Percentiles rank a stretch among this genome's conserved stretches.
phyloP scores from a whole-genome alignment of 495 filamentous ascomycete species.

The Podospora conica region DNA sequence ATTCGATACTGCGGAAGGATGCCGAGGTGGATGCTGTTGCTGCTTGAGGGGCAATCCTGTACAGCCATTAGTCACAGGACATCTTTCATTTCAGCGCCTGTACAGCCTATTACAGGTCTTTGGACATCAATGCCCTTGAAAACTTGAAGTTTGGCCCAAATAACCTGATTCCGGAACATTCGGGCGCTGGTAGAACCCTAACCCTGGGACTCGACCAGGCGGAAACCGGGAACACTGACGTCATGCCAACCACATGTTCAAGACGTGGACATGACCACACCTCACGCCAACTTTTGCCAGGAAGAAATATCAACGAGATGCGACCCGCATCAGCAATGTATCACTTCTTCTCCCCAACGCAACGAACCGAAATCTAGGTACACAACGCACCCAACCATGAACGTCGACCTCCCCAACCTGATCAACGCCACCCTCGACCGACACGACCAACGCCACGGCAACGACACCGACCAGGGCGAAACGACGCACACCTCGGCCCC shows the following conservation, averaged over 20 bases:
- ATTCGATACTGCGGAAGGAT: slow-evolving; percentile 41
- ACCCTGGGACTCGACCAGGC: too few relatives aligned
- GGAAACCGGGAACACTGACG: background rate
- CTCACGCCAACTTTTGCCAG: background rate
- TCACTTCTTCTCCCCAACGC: too few relatives aligned
- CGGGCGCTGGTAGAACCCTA: background rate
- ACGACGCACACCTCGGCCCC: background rate
- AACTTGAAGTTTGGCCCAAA: background rate
- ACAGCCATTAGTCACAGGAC: too few relatives aligned
- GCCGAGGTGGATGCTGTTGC: background rate
- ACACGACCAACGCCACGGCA: slow-evolving; percentile 2
- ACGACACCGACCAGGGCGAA: background rate
- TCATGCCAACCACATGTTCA: background rate
- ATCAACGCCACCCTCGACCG: slow-evolving; percentile 25
- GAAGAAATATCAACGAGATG: background rate
- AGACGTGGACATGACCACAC: background rate
- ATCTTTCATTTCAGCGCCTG: too few relatives aligned
- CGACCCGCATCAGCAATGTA: too few relatives aligned
- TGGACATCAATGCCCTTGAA: too few relatives aligned
- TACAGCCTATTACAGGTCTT: too few relatives aligned
- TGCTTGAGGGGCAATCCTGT: background rate
- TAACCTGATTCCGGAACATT: background rate
- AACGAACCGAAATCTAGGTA: background rate
- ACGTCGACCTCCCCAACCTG: slow-evolving; percentile 24
- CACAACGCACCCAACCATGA: slow-evolving; percentile 18